Evolutionary conservation across 192 early-diverging fungal species (phyloP).

Genomic region (Gonapodya sp.): DNA sequence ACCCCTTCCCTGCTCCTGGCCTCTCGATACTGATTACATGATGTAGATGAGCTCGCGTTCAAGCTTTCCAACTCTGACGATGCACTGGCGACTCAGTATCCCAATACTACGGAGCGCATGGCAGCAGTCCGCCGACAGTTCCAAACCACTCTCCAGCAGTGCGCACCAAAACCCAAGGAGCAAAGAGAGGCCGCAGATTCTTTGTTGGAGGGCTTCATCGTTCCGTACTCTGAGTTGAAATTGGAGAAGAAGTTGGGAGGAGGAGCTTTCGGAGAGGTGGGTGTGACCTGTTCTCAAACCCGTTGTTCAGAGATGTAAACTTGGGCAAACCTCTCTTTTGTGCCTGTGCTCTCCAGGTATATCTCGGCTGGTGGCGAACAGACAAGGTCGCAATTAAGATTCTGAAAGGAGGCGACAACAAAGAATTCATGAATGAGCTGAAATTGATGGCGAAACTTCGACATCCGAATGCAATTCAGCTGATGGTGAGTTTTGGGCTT

Average conservation of each 20-base stretch:
- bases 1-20: too few relatives aligned
- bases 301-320: neutral
- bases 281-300: too few relatives aligned
- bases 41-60: neutral
- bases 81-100: neutral
- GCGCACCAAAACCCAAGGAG: neutral
- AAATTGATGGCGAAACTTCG: neutral
- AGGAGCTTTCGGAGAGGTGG: neutral
- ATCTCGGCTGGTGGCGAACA: neutral
- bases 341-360: neutral
- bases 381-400: neutral
- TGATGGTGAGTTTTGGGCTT: neutral
- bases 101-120: neutral
- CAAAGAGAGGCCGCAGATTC: neutral
- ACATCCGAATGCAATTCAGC: neutral
- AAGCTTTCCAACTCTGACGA: neutral
- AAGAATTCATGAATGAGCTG: neutral
- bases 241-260: conserved; percentile 1
- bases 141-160: neutral
- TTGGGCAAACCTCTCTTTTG: neutral
- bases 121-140: neutral
- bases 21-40: too few relatives aligned
- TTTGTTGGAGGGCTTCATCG: neutral
- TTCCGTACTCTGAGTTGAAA: neutral
- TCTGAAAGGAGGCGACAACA: neutral